phyloP scores from a whole-genome alignment of 176 grass and related monocot genomes.

The Poa annua region DNA sequence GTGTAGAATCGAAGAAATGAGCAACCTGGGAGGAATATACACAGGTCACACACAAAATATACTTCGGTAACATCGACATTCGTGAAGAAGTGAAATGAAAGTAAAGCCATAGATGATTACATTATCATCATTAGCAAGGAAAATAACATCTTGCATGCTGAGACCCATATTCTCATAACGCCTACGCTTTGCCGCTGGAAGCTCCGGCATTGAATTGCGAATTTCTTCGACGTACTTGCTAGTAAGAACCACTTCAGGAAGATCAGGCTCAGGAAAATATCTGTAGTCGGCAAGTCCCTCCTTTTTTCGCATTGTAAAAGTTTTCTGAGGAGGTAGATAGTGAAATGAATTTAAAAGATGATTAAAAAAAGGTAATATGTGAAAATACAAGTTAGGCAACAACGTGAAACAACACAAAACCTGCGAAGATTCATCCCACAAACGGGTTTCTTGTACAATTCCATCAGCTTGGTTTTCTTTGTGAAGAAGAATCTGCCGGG shows the following conservation, averaged over 20 bases:
- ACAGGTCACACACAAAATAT: conserved; percentile 20
- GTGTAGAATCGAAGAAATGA: conserved; percentile 81
- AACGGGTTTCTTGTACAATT: conserved; percentile 96
- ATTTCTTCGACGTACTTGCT: conserved; percentile 74
- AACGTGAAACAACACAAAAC: conserved; percentile 47
- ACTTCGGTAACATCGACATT: conserved; percentile 4
- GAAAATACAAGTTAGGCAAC: conserved; percentile 5
- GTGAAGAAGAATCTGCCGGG: conserved; percentile 80
- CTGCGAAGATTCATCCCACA: conserved; percentile 90
- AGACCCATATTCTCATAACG: conserved; percentile 90
- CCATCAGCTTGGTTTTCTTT: conserved; percentile 69
- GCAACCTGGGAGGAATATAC: conserved; percentile 63
- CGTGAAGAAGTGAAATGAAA: conserved; percentile 29
- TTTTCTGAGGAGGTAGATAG: conserved; percentile 69
- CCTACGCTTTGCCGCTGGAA: conserved; percentile 93
- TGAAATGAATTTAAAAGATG: conserved; percentile 35
- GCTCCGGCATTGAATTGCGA: conserved; percentile 73
- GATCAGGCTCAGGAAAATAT: conserved; percentile 98
- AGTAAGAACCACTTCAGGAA: conserved; percentile 88
- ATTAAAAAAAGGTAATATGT: conserved; percentile 18
- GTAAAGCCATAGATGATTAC: conserved; percentile 43
- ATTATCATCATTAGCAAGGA: conserved; percentile 89
- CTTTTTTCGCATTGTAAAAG: conserved; percentile 93
- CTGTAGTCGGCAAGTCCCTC: conserved; percentile 95
- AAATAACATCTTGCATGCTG: conserved; percentile 95